Evolutionary conservation across 2,329 filamentous ascomycete genomes (phyloP), one percentile per base, ranked within the genome.

Genomic region (Dryadomyces quercus-mongolicae): DNA sequence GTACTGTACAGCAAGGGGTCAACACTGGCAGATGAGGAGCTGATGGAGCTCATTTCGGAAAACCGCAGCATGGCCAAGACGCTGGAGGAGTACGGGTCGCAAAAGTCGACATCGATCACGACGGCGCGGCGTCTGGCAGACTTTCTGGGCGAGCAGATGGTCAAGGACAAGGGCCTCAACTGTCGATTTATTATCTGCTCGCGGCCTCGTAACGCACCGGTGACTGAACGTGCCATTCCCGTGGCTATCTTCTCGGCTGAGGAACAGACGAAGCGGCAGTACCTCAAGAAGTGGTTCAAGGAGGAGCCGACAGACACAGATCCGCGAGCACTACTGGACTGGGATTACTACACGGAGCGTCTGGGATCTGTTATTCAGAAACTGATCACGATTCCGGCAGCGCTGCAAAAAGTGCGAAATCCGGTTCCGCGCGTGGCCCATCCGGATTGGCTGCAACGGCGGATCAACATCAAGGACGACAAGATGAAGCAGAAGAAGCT

Each of bases 171-270:
- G 69, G 93, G 93, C 3, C 70, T 99, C 62, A 98, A 98, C 73
- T 99, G 93, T 83, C 97, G 97, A 70, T 99, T 97, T 69, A 96
- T 99, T 67, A 96, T 99, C 64, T 95, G 91, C 52, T 80, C 89
- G 15, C 82, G 80, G 59, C 93, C 93, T 4, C 87, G 84, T 64
- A 88, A 88, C 64, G 88, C 92, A 0, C 92, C 93, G 1, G 91
- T 98, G 57, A 98, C 93, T 0, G 94, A 98, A 61, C 80, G 93
- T 62, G 93, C 93, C 21, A 81, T 98, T 56, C 93, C 93, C 0
- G 90, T 98, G 5, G 90, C 93, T 20, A 98, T 99, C 58, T 97
- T 98, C 69, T 96, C 93, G 0, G 90, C 93, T 0, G 92, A 97
- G 54, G 84, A 91, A 55, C 80, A 81, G 6, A 85, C 94, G 55